Percentiles rank a stretch among this genome's conserved stretches.
Evolutionary conservation across 2,329 filamentous ascomycete species (phyloP).

Genomic region (Albifimbria verrucaria): DNA sequence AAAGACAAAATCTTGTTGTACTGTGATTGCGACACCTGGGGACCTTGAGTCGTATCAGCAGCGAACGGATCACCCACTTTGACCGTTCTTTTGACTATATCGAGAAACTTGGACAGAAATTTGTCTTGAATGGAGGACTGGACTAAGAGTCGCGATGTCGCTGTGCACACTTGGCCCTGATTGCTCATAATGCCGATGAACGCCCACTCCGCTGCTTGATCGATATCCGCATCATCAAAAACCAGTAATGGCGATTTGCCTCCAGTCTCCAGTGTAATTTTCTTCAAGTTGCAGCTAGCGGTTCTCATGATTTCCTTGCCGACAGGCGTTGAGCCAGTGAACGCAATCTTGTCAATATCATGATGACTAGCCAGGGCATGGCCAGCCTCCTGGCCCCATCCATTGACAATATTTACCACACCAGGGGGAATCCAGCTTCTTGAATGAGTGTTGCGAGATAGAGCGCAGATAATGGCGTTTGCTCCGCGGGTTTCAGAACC

Average conservation of each 20-base stretch:
- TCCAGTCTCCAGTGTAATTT: conserved; percentile 64
- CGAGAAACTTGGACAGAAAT: conserved; percentile 61
- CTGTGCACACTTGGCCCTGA: conserved; percentile 63
- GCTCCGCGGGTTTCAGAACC: conserved; percentile 64
- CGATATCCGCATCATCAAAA: conserved; percentile 63
- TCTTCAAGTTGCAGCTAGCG: conserved; percentile 63
- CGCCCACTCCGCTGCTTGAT: conserved; percentile 62
- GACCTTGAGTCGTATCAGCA: conserved; percentile 69
- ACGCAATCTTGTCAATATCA: conserved; percentile 72
- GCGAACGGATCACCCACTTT: conserved; percentile 70
- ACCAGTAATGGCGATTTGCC: conserved; percentile 64
- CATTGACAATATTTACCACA: conserved; percentile 74
- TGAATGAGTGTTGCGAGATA: conserved; percentile 65
- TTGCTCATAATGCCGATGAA: conserved; percentile 54
- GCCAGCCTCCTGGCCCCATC: conserved; percentile 65
- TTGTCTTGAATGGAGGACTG: conserved; percentile 59
- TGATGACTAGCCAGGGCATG: conserved; percentile 65
- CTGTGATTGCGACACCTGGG: conserved; percentile 68
- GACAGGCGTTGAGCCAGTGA: conserved; percentile 72
- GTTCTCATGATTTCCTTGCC: conserved; percentile 74
- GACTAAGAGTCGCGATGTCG: conserved; percentile 62
- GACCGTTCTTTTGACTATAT: conserved; percentile 54
- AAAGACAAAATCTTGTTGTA: conserved; percentile 69
- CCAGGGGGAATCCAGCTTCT: conserved; percentile 76
- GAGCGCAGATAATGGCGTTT: conserved; percentile 63